These are phyloP conservation scores for Eucalyptus decipiens DNA, from an alignment of 345 rosid species.

Conservation along the genomic window DNA sequence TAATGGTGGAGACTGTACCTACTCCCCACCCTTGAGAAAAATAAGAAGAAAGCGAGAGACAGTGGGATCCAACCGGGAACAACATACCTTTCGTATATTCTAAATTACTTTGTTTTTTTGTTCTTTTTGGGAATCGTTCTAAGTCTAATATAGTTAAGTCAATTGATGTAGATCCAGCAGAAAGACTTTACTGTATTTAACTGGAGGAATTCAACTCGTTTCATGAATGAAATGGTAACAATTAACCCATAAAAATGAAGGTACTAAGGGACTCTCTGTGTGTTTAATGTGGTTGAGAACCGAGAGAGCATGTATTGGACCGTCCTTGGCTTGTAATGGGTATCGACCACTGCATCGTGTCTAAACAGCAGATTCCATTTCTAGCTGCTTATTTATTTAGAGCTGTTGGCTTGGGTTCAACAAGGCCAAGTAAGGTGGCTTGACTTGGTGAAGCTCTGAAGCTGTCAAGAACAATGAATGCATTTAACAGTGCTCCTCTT, in stretches of 20 bases:
- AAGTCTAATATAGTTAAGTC: neutral
- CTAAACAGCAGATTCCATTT: neutral
- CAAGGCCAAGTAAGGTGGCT: neutral
- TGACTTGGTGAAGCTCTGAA: neutral
- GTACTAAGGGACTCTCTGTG: accelerated
- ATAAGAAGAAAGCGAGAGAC: neutral
- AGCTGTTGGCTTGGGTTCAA: neutral
- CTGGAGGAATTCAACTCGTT: neutral
- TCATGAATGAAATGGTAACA: neutral
- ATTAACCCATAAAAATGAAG: neutral
- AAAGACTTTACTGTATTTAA: neutral
- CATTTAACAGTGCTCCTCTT: neutral
- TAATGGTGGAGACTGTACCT: neutral
- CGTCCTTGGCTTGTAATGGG: neutral
- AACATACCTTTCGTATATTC: neutral
- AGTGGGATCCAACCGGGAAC: neutral
- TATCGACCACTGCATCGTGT: neutral
- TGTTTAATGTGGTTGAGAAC: neutral
- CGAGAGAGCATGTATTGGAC: neutral
- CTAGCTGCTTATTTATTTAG: neutral
- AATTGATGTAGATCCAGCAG: neutral
- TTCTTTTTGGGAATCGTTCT: neutral
- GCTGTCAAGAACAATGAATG: neutral
- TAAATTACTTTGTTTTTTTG: neutral
- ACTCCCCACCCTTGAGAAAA: neutral